phyloP scores from a whole-genome alignment of 176 grass and related monocot genomes.

The Juncus inflexus region DNA sequence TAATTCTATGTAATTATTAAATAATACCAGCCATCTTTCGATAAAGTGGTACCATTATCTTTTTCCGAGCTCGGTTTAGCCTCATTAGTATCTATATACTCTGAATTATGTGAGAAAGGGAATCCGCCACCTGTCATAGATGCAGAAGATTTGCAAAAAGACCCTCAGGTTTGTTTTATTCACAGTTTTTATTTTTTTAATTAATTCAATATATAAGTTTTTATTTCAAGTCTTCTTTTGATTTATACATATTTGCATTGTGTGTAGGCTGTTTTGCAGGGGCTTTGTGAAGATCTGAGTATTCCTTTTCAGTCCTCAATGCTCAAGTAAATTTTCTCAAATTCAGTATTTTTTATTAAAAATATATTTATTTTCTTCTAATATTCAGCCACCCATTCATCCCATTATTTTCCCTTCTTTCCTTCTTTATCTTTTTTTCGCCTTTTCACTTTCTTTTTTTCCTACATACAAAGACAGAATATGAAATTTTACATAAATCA shows the following conservation, averaged over 20 bases:
- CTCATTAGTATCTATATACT: constrained; percentile 82
- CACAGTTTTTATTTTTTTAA: background rate
- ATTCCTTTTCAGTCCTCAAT: constrained; percentile 89
- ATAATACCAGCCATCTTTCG: constrained; percentile 74
- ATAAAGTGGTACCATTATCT: constrained; percentile 66
- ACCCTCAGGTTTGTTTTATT: constrained; percentile 66
- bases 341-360: background rate
- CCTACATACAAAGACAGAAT: too few relatives aligned
- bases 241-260: constrained; percentile 16
- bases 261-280: constrained; percentile 60
- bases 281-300: constrained; percentile 75
- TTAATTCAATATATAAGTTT: constrained; percentile 12
- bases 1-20: background rate
- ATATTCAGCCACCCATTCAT: background rate
- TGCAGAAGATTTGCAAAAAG: constrained; percentile 72
- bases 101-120: constrained; percentile 67
- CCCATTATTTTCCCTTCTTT: too few relatives aligned
- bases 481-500: constrained; percentile 4
- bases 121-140: constrained; percentile 81
- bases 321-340: constrained; percentile 53
- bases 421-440: too few relatives aligned
- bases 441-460: too few relatives aligned
- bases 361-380: background rate
- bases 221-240: background rate
- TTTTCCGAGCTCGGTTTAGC: constrained; percentile 92